Evolutionary conservation across 257 asterid species (phyloP), one percentile per base, ranked within the genome.

Genomic region (Ilex asprella): DNA sequence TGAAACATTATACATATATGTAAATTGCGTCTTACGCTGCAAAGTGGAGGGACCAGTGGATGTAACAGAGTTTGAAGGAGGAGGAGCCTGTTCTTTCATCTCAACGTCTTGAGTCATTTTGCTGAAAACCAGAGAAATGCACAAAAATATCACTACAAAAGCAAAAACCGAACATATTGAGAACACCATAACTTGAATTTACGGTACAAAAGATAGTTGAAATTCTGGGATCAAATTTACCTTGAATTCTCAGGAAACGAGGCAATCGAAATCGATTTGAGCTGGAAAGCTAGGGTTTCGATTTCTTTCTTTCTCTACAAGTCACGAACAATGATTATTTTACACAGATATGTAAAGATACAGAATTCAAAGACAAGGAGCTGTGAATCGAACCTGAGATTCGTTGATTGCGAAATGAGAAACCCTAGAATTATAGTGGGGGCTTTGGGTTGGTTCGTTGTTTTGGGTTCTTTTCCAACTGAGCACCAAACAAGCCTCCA

Each of bases 31-130:
- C 78, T 71, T 67, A 87, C 95, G 68, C 68, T 80, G 86, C 31
- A 87, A 74, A 62, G 70, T 68, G 13, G 90, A 68, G 32, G 83
- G 83, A 41, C 67, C 58, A 58, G 73, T 32, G 29, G 81, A 51
- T 46, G 82, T 13, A 44, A 73, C 65, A 16, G 85, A 70, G 66
- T 79, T 69, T 69, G 92, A 72, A 21, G 84, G 79, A 56, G 83
- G 84, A n/a, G 77, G 79, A n/a, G 77, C 78, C 60, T 83, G 91
- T 77, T 87, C 95, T 65, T 80, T 80, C 94, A 87, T 87, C 73
- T 85, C 92, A 63, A 81, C 82, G 55, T 87, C 97, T 76, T 81
- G 88, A 75, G 90, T 81, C 94, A 83, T 81, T 54, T 64, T 79
- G 15, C 66, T 59, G 67, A 67, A 57, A 56, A 78, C 21, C 86